Base-by-base conservation (phyloP, 257 asterid species). In the Nemophila menziesii region DNA sequence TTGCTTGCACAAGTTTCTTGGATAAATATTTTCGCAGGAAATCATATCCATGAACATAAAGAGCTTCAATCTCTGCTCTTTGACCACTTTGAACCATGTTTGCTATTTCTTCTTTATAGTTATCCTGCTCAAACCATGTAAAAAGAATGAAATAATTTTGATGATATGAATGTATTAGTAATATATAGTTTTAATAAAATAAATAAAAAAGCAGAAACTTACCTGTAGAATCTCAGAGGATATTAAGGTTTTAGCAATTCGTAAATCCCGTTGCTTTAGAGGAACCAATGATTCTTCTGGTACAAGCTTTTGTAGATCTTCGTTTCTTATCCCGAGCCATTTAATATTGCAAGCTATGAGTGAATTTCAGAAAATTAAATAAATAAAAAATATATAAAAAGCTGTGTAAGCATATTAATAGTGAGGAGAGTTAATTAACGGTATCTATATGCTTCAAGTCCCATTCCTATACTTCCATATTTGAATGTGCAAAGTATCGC, bases 401-500 rank as follows among this genome's bases (percentile, higher is more conserved):
- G n/a, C n/a, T n/a, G n/a, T n/a, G 8, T 33, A 8, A 23, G 22
- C 4, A 3, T 2, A 16, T 10, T 4, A 38, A 13, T 20, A 14
- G 24, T 24, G 58, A 20, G 36, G 33, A 46, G 21, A 19, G n/a
- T n/a, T n/a, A n/a, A n/a, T 11, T 45, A 49, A 89, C 98, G 95
- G 38, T 89, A 89, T 84, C 90, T 56, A 57, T 80, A 80, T 26
- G 95, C 94, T 62, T 89, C 98, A 39, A 89, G 75, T 11, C 98
- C 98, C 98, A 89, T 84, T 33, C 93, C 66, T 48, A 78, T 62
- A 55, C 98, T 89, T 55, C 95, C 95, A 43, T 54, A 75, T 51
- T 89, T 89, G 73, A 75, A 84, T 49, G 98, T 84, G 75, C 98
- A 89, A n/a, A 89, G 61, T 64, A 89, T 72, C 48, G 95, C 94